Evolutionary conservation across 805 yeast genomes (phyloP), one percentile per base, ranked within the genome.

Genomic region (Lipomyces yamadae): DNA sequence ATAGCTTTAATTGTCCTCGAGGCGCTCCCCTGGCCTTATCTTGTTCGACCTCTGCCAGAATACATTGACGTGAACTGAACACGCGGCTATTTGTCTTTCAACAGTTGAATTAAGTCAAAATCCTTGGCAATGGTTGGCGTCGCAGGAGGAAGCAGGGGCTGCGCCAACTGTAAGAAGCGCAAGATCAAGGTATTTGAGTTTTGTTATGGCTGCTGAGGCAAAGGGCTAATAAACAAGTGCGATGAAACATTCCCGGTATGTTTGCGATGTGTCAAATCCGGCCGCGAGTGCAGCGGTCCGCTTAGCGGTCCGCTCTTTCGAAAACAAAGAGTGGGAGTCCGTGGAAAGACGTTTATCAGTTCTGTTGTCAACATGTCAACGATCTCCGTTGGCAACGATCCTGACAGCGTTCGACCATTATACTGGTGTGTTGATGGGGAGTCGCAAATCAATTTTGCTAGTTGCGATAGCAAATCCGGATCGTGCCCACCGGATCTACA

Each of bases 201-300:
- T 50, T 32, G 55, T 15, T 56, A 29, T 24, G 8, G 37, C 29
- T 8, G 11, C 24, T 24, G 24, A 24, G 54, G 2, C 3, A 3
- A 13, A 10, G 18, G 4, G 45, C n/a, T 39, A 39, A 39, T 13
- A 39, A 13, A 3, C 32, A 24, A 65, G 69, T 66, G 67, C 64
- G 69, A 66, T 42, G 69, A 66, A 37, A 58, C 62, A 3, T 56
- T 56, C 45, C 69, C 69, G n/a, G n/a, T 50, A 29, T 66, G 69
- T 45, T 50, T 18, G 56, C 63, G 64, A 24, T 66, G 67, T 37
- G 29, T 66, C 24, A 63, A 53, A 24, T 33, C 70, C 15, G 54
- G 58, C 10, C 54, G 35, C 33, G 60, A 63, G 29, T 66, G 70
- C 56, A 10, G 50, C 30, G 68, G 70, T 2, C 70, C 70, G 4